Evolutionary conservation across 345 rosid genomes (phyloP), one percentile per base, ranked within the genome.

Genomic region (Jatropha curcas): DNA sequence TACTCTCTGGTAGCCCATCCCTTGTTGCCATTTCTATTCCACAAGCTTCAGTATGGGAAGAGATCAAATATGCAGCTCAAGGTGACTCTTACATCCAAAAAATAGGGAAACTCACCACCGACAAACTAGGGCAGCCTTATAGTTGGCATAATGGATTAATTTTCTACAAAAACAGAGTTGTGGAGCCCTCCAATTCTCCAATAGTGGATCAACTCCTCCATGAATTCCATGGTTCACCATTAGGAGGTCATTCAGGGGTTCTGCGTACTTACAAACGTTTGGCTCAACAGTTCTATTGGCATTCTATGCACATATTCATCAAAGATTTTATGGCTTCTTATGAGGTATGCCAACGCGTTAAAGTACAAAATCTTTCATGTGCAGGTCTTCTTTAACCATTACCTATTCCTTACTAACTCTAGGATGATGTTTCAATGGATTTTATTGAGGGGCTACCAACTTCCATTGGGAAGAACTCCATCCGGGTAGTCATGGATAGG

Each of bases 1-100:
- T n/a, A n/a, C n/a, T n/a, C n/a, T n/a, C n/a, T n/a, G 34, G 66
- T 8, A 41, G 12, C 24, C 48, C 34, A 35, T 11, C 12, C 5
- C 50, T 60, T 71, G 2, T 31, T 71, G 25, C n/a, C 12, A 57
- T 66, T 1, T 56, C 57, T 66, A 33, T 74, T 2, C 4, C 59
- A 4, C 60, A 74, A 8, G 3, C 34, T 55, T 12, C 7, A 11
- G 3, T 74, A 28, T 67, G 67, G 45, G 67, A 56, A 13, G 7
- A 27, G 12, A 74, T 74, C 9, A 58, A 67, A 20, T 4, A 8
- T 0, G 37, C 12, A 22, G 27, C 60, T 11, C 3, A 0, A 4
- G 28, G n/a, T 4, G 0, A 67, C 24, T 27, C 50, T 6, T 74
- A 41, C 25, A 74, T 66, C 58, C 4, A 28, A 0, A 10, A 22